Evolutionary conservation across 1,284 basidiomycete species (phyloP).

Genomic region (Porogramme epimiltina): DNA sequence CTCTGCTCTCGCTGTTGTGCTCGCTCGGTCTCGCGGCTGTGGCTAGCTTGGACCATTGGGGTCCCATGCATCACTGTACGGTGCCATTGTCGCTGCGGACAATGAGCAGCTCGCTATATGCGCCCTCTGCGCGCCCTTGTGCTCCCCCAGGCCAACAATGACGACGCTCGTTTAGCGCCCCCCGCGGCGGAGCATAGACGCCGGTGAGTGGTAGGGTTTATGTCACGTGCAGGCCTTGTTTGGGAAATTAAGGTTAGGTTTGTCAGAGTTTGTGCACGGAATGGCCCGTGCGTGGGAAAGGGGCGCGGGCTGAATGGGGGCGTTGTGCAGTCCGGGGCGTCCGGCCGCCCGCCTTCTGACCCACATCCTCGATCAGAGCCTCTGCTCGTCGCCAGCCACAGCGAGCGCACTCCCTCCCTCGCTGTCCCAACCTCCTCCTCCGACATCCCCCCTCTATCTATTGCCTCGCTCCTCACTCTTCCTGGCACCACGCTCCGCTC

Average conservation of each 20-base stretch:
- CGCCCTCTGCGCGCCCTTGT: slow-evolving; percentile 11
- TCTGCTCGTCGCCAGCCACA: slow-evolving; percentile 35
- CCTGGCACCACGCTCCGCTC: slow-evolving; percentile 14
- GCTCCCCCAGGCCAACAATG: slow-evolving; percentile 15
- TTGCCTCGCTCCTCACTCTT: slow-evolving; percentile 19
- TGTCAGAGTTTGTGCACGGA: slow-evolving; percentile 23
- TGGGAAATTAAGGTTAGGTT: slow-evolving; percentile 29
- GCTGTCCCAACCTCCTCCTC: slow-evolving; percentile 29
- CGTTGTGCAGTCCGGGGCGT: slow-evolving; percentile 30
- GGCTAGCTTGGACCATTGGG: too few relatives aligned
- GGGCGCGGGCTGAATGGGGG: slow-evolving; percentile 22
- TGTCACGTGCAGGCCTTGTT: slow-evolving; percentile 28
- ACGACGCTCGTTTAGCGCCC: slow-evolving; percentile 15
- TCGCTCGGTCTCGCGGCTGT: slow-evolving; percentile 1
- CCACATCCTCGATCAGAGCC: slow-evolving; percentile 35
- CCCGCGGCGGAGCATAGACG: slow-evolving; percentile 15
- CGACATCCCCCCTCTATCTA: slow-evolving; percentile 21
- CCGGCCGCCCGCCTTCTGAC: slow-evolving; percentile 38
- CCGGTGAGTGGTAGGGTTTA: slow-evolving; percentile 20
- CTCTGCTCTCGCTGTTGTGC: neutral
- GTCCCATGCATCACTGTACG: neutral
- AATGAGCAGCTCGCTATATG: slow-evolving; percentile 16
- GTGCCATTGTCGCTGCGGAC: slow-evolving; percentile 5
- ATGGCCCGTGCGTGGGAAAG: slow-evolving; percentile 35
- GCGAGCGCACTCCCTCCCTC: slow-evolving; percentile 31